Evolutionary conservation across 768 basidiomycete genomes (phyloP), one percentile per base, ranked within the genome.

Genomic region (Candolleomyces eurysporus): DNA sequence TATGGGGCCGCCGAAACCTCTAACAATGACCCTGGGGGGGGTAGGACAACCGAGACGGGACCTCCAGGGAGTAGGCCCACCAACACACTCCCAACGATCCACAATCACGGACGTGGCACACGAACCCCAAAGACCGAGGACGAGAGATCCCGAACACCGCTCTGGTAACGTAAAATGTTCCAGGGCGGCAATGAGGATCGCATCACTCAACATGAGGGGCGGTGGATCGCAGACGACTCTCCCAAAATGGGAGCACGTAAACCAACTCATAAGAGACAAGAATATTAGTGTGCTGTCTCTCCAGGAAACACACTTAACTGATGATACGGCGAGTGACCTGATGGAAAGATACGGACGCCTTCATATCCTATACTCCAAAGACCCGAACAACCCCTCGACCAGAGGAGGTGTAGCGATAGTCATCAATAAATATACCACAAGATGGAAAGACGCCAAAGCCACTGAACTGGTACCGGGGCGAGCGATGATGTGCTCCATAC

Each of bases 331-430:
- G 13, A 11, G 3, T 16, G 30, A 22, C 9, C 52, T 54, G 16
- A 21, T 30, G 13, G 11, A 32, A 2, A 1, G 52, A 3, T 54
- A 54, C 11, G 5, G 16, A 1, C 13, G 22, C 10, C n/a, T 62
- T 4, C 30, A 51, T 19, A 52, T 62, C 11, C 17, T 57, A 9
- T 21, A 40, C 26, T 26, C 51, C 19, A 2, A 31, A 8, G 4
- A 48, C 21, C 46, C 32, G 16, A 5, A 19, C 30, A 8, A 51
- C 19, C 61, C 68, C 16, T 72, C 65, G 21, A 58, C 66, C 1
- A 63, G 58, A 2, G 52, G 52, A 61, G 76, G 76, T 30, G 68
- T 77, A 5, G 77, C 76, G 1, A 60, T 78, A 2, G 65, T 75
- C 0, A 50, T 78, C 10, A 76, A 78, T 56, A 76, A 71, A 61